Conservation (phyloP, 352 stramenopile species). For the Lagenidium giganteum region DNA sequence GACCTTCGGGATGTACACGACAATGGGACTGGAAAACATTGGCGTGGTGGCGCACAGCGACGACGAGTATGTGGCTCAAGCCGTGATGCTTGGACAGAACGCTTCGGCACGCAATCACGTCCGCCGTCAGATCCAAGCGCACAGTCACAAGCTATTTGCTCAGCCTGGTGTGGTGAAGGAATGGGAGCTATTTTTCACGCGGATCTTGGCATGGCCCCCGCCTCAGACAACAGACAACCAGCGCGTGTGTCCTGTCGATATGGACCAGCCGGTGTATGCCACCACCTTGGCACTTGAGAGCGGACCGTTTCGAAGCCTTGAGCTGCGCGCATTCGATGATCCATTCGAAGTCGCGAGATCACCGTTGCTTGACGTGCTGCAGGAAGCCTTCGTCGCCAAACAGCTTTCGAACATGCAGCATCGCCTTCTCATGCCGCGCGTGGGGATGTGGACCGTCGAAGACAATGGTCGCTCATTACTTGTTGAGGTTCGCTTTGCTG, state of each 20-base stretch:
- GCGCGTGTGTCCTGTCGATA: no score
- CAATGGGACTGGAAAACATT: constrained; percentile 31
- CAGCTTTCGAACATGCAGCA: constrained; percentile 29
- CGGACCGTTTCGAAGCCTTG: no score
- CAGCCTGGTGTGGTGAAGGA: constrained; percentile 25
- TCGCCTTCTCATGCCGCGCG: no score
- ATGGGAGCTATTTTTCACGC: constrained; percentile 34
- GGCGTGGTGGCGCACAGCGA: constrained; percentile 21
- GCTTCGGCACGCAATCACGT: constrained; percentile 8
- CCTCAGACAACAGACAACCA: no score
- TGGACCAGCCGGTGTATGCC: no score
- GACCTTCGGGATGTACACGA: constrained; percentile 51
- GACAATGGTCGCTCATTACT: neutral
- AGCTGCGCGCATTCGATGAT: constrained; percentile 15
- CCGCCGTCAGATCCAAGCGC: constrained; percentile 19
- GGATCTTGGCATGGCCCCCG: constrained; percentile 11
- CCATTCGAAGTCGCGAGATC: constrained; percentile 19
- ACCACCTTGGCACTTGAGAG: no score
- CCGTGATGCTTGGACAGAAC: constrained; percentile 27
- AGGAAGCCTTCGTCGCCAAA: constrained; percentile 25
- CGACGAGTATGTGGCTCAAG: constrained; percentile 17
- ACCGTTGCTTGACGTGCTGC: constrained; percentile 18
- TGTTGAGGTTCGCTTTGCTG: constrained; percentile 29
- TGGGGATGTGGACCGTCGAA: no score
- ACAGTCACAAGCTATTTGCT: constrained; percentile 32